Percentiles rank a stretch among this genome's conserved stretches.
Conservation (phyloP, 1,284 basidiomycete genomes). For the Cryptococcus hybrid region DNA sequence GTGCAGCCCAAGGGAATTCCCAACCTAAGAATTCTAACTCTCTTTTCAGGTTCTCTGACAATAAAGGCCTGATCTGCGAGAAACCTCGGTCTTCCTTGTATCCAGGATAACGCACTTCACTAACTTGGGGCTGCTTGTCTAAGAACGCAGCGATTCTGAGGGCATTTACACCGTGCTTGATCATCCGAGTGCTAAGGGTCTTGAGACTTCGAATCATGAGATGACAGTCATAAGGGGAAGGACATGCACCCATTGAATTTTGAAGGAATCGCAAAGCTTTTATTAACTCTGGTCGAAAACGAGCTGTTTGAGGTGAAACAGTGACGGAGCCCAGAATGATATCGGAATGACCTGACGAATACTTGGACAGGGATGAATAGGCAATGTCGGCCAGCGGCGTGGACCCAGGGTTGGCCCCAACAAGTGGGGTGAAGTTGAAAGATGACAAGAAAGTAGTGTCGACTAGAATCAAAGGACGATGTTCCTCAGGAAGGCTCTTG, state of each 20-base stretch:
- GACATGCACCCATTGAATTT: constrained; percentile 82
- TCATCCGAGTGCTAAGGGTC: constrained; percentile 83
- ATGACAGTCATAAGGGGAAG: constrained; percentile 87
- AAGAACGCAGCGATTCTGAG: constrained; percentile 71
- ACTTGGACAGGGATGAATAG: constrained; percentile 69
- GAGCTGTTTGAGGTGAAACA: constrained; percentile 49
- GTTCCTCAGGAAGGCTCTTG: constrained; percentile 54
- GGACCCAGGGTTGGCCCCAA: constrained; percentile 54
- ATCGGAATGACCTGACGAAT: constrained; percentile 91
- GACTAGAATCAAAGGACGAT: constrained; percentile 70
- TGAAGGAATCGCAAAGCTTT: constrained; percentile 78
- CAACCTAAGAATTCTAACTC: constrained; percentile 59
- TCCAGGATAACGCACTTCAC: constrained; percentile 84
- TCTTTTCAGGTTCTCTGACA: constrained; percentile 66
- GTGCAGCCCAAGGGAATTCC: constrained; percentile 34
- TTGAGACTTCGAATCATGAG: constrained; percentile 88
- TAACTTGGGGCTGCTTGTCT: constrained; percentile 56
- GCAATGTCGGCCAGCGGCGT: constrained; percentile 58
- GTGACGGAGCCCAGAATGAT: constrained; percentile 81
- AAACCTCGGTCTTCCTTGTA: constrained; percentile 61
- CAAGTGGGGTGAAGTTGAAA: constrained; percentile 84
- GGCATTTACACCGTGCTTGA: constrained; percentile 81
- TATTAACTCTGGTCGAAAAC: constrained; percentile 20
- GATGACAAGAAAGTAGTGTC: constrained; percentile 93
- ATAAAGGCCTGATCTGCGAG: constrained; percentile 59